Percentiles rank a stretch among this genome's conserved stretches.
These are phyloP conservation scores for Candida oleophila DNA, from an alignment of 805 yeast genomes.

Conservation along the genomic window DNA sequence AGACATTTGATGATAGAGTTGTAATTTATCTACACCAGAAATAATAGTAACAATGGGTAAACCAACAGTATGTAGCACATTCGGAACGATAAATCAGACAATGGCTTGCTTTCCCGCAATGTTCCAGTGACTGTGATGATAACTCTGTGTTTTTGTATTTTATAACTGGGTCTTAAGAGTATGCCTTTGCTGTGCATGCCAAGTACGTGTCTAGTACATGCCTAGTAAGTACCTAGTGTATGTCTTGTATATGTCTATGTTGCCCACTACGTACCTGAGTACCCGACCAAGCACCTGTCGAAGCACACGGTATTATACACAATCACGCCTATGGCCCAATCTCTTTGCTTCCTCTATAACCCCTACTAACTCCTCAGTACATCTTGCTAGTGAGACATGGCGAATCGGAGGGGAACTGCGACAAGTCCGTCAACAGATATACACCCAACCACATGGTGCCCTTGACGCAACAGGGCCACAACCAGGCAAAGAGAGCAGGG, in stretches of 20 bases:
- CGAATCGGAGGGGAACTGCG: constrained; percentile 87
- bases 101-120: not conserved
- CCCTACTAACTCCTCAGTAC: constrained; percentile 36
- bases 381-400: constrained; percentile 87
- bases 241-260: too few species aligned
- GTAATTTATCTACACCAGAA: too few species aligned
- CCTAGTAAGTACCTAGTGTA: too few species aligned
- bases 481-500: constrained; percentile 64
- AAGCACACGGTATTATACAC: too few species aligned
- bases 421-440: constrained; percentile 74
- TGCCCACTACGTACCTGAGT: too few species aligned
- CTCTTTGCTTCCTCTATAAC: not conserved
- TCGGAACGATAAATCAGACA: not conserved
- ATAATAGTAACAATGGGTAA: constrained; percentile 40
- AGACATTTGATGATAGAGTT: too few species aligned
- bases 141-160: not conserved
- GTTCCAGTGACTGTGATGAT: not conserved
- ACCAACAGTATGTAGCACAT: constrained; percentile 36
- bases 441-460: constrained; percentile 81
- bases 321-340: not conserved
- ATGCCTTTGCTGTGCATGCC: not conserved
- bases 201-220: not conserved
- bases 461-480: constrained; percentile 68
- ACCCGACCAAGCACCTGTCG: too few species aligned
- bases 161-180: not conserved